A percentile compares a stretch with the other conserved stretches of the same genome.
Evolutionary conservation across 208 protist species (phyloP).

Genomic region (Leishmania major): DNA sequence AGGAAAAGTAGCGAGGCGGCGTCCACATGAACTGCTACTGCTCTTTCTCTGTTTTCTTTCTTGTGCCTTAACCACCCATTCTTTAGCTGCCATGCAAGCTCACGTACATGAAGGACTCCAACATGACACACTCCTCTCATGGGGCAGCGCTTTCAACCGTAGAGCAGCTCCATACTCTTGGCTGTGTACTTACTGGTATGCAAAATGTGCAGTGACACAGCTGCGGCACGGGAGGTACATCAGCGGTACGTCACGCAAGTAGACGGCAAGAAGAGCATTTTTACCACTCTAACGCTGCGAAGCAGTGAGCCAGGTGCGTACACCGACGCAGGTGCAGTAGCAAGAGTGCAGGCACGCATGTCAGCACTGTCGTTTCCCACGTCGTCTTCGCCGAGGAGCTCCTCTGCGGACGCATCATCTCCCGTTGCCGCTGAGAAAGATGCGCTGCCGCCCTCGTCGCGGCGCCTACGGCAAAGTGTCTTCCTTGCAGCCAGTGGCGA

Average conservation of each 20-base stretch:
- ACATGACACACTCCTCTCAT: constrained; percentile 36
- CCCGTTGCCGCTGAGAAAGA: not conserved
- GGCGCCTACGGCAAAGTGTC: not conserved
- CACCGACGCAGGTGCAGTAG: not conserved
- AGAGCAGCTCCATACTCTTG: constrained; percentile 36
- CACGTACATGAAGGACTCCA: constrained; percentile 60
- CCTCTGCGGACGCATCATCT: not conserved
- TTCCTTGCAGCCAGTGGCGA: not conserved
- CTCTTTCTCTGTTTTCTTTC: constrained; percentile 10
- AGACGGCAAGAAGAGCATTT: constrained; percentile 34
- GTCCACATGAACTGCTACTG: not conserved
- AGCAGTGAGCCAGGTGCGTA: constrained; percentile 25
- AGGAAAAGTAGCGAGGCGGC: not conserved
- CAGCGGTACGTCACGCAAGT: constrained; percentile 41
- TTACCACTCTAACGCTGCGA: constrained; percentile 23
- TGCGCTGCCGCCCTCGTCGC: not conserved
- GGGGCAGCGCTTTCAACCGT: constrained; percentile 34
- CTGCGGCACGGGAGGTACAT: constrained; percentile 41
- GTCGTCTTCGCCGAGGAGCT: not conserved
- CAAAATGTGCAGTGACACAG: constrained; percentile 33
- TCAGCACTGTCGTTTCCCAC: not conserved
- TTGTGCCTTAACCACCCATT: not conserved
- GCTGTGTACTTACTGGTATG: constrained; percentile 44
- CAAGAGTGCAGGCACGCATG: not conserved
- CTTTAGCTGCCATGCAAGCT: not conserved